A percentile compares a stretch with the other conserved stretches of the same genome.
Conservation (phyloP, 306 rosid species). For the Glycyrrhiza uralensis region DNA sequence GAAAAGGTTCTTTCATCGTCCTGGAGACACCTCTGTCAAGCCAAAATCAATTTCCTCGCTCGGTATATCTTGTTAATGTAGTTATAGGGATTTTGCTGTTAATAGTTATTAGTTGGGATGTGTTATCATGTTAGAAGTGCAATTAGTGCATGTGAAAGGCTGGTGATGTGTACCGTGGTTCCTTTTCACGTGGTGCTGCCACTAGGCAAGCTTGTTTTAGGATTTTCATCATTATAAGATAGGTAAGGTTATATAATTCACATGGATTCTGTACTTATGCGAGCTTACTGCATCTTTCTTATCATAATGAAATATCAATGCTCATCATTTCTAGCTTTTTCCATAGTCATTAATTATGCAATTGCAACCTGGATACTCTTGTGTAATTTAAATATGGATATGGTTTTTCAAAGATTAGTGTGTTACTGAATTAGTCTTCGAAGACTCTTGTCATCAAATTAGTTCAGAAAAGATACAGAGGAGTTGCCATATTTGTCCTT, state of each 20-base stretch:
- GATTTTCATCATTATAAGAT: background rate
- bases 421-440: background rate
- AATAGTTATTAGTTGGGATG: slow-evolving; percentile 21
- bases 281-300: slow-evolving; percentile 4
- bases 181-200: background rate
- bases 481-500: background rate
- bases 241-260: background rate
- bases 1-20: slow-evolving; percentile 29
- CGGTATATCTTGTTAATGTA: slow-evolving; percentile 28
- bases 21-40: slow-evolving; percentile 23
- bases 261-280: background rate
- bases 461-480: background rate
- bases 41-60: slow-evolving; percentile 32
- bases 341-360: background rate
- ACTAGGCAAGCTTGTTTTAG: background rate
- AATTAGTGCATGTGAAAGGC: slow-evolving; percentile 1
- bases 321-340: background rate
- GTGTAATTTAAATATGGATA: background rate
- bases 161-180: background rate
- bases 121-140: slow-evolving; percentile 30
- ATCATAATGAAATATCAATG: background rate
- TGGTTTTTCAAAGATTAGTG: background rate
- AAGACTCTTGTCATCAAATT: background rate
- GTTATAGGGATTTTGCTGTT: slow-evolving; percentile 32
- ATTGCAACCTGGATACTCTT: background rate